Evolutionary conservation across 1,284 basidiomycete species (phyloP).

Genomic region (Trametes versicolor): DNA sequence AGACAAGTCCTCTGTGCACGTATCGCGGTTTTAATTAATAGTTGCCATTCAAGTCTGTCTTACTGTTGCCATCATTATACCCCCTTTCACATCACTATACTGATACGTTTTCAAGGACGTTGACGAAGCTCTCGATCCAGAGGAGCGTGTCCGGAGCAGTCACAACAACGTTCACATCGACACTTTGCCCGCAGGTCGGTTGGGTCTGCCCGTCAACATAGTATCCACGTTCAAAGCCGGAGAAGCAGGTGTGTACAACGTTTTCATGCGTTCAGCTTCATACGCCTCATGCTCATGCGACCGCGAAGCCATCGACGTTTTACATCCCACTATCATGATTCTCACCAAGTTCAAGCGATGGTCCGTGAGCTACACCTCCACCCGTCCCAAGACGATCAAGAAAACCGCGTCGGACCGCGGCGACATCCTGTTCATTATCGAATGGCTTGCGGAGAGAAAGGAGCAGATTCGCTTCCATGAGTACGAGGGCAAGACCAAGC

Average conservation of each 20-base stretch:
- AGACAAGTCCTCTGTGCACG: too few relatives aligned
- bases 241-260: constrained; percentile 15
- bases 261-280: neutral
- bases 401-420: constrained; percentile 41
- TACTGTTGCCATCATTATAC: neutral
- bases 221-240: constrained; percentile 32
- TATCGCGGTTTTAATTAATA: too few relatives aligned
- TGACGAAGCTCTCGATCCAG: neutral
- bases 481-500: constrained; percentile 44
- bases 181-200: constrained; percentile 41
- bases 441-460: constrained; percentile 40
- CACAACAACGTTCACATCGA: constrained; percentile 45
- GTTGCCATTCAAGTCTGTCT: too few relatives aligned
- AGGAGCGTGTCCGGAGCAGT: constrained; percentile 36
- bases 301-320: constrained; percentile 40
- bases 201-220: constrained; percentile 43
- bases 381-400: constrained; percentile 41
- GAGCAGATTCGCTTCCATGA: constrained; percentile 42
- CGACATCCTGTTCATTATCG: constrained; percentile 42
- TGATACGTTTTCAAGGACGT: constrained; percentile 3
- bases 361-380: constrained; percentile 39
- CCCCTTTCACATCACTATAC: too few relatives aligned
- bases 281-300: too few relatives aligned
- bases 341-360: constrained; percentile 50
- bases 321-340: constrained; percentile 46